Base-by-base conservation (phyloP, 2,329 filamentous ascomycete species). In the Fusarium goolgardi region DNA sequence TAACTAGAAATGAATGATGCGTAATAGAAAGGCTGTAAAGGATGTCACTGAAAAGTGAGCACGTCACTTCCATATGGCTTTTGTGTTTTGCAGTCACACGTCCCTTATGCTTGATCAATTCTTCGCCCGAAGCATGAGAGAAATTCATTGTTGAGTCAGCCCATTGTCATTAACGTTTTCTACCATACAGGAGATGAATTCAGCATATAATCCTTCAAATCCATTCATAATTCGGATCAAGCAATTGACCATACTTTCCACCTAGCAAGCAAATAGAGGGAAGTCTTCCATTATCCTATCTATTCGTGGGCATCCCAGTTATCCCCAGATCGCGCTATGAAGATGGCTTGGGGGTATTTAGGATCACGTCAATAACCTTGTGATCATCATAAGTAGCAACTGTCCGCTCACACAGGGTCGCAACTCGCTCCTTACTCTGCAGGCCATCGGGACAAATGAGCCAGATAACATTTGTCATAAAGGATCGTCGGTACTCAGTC, bases 321-420 rank as follows among this genome's bases (percentile, higher is more conserved):
- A 2, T n/a, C 4, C 9, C 34, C 18, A 5, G 8, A 11, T n/a
- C 2, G 4, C 3, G n/a, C 4, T 39, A 64, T 10, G 16, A 16
- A 5, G 2, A 4, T 13, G 47, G 54, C 40, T 62, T 65, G 3
- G 51, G 47, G 16, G 64, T 63, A 13, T 34, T n/a, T 2, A 71
- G n/a, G 10, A 71, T 67, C 9, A 65, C 51, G 18, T 80, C 78
- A 60, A 81, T 73, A 8, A 78, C 75, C 62, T 76, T 75, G 55
- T 81, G 79, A 44, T 80, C 79, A n/a, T 76, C 59, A 55, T 72
- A 78, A 4, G 77, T 69, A 6, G 78, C 76, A 23, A 79, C 72
- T 3, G 77, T 74, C n/a, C 78, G 73, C 57, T 77, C 76, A 27
- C 75, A 76, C 54, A 81, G 55, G 1, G 65, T 66, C 4, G 65